Evolutionary conservation across 805 yeast genomes (phyloP).

Genomic region (Monosporozyma aerobia): DNA sequence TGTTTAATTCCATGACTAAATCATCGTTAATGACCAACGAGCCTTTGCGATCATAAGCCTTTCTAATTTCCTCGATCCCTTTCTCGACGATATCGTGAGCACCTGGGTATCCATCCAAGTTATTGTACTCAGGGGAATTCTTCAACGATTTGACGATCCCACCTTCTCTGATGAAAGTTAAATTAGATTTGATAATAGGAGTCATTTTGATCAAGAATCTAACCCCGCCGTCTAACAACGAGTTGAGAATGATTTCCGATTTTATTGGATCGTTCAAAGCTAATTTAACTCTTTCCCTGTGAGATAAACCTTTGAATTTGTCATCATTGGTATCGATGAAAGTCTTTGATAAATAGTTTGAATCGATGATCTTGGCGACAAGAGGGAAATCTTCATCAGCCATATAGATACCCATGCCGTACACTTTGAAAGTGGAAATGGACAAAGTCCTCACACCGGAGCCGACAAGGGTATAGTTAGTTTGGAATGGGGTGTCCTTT

Average conservation of each 20-base stretch:
- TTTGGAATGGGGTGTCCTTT: slow-evolving; percentile 19
- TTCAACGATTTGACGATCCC: slow-evolving; percentile 62
- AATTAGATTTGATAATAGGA: slow-evolving; percentile 87
- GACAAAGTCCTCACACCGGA: slow-evolving; percentile 80
- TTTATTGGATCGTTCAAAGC: slow-evolving; percentile 44
- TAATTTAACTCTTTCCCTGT: slow-evolving; percentile 32
- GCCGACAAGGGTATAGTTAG: slow-evolving; percentile 54
- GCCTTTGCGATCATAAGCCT: slow-evolving; percentile 53
- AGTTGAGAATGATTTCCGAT: slow-evolving; percentile 46
- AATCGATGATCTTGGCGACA: slow-evolving; percentile 35
- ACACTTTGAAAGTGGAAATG: slow-evolving; percentile 71
- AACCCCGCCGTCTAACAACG: slow-evolving; percentile 49
- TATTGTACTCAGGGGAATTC: slow-evolving; percentile 54
- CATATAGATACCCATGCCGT: slow-evolving; percentile 76
- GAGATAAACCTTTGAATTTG: slow-evolving; percentile 19
- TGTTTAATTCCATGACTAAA: slow-evolving; percentile 46
- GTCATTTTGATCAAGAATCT: slow-evolving; percentile 65
- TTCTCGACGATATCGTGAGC: slow-evolving; percentile 33
- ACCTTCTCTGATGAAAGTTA: slow-evolving; percentile 83
- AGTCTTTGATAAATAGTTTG: slow-evolving; percentile 32
- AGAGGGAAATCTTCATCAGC: slow-evolving; percentile 46
- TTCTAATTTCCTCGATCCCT: slow-evolving; percentile 62
- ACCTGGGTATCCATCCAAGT: slow-evolving; percentile 15
- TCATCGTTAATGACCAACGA: slow-evolving; percentile 69
- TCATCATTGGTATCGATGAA: slow-evolving; percentile 29